Evolutionary conservation across 2,329 filamentous ascomycete genomes (phyloP).

Genomic region (Colletotrichum neosansevieriae): DNA sequence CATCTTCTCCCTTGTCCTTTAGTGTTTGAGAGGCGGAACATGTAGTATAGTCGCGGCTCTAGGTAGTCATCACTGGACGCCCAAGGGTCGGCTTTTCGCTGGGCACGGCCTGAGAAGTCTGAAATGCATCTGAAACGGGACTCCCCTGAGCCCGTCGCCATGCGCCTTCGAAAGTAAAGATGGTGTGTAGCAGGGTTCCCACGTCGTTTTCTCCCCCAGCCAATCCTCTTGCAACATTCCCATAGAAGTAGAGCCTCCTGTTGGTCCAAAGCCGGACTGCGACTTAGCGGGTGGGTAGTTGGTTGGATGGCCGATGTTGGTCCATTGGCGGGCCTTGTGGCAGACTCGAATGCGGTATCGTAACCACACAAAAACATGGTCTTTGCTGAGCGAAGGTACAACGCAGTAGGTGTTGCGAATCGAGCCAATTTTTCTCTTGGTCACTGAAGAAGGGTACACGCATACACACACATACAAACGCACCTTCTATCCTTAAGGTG

Average conservation of each 20-base stretch:
- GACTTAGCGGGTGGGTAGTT: slow-evolving; percentile 26
- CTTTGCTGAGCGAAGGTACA: neutral
- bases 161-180: slow-evolving; percentile 41
- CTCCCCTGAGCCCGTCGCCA: slow-evolving; percentile 45
- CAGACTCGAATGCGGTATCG: slow-evolving; percentile 12
- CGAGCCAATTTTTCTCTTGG: neutral
- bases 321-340: slow-evolving; percentile 22
- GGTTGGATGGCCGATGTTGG: slow-evolving; percentile 9
- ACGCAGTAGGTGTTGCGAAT: neutral
- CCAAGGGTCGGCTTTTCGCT: slow-evolving; percentile 25
- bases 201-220: neutral
- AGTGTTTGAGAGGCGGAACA: slow-evolving; percentile 39
- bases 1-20: slow-evolving; percentile 28
- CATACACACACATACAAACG: slow-evolving; percentile 7
- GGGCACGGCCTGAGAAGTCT: slow-evolving; percentile 44
- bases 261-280: slow-evolving; percentile 6
- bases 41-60: slow-evolving; percentile 35
- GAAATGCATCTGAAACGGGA: slow-evolving; percentile 53
- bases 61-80: slow-evolving; percentile 35
- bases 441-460: neutral
- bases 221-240: slow-evolving; percentile 36
- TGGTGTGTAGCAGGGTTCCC: slow-evolving; percentile 38
- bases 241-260: slow-evolving; percentile 30
- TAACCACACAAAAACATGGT: neutral
- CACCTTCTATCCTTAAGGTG: neutral